Evolutionary conservation across 83 land plant species (phyloP).

Genomic region (Diphasiastrum complanatum): DNA sequence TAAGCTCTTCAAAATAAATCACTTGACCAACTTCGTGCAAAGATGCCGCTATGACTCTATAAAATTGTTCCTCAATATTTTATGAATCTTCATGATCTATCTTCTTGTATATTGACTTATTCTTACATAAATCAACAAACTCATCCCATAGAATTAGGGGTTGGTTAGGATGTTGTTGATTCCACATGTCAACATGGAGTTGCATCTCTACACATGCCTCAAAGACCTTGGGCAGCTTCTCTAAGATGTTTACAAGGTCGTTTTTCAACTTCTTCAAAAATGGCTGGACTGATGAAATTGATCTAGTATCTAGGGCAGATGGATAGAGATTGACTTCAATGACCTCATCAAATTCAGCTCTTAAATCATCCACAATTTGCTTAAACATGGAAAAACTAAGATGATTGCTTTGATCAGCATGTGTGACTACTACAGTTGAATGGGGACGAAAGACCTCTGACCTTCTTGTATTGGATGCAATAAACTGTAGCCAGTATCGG

Average conservation of each 20-base stretch:
- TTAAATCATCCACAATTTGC: no score
- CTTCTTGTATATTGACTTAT: background rate
- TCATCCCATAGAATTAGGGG: slow-evolving; percentile 14
- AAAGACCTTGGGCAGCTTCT: slow-evolving; percentile 16
- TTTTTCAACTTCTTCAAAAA: slow-evolving; percentile 6
- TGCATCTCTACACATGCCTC: slow-evolving; percentile 14
- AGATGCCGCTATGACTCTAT: slow-evolving; percentile 7
- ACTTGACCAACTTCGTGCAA: slow-evolving; percentile 11
- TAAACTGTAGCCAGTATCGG: background rate
- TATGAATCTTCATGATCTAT: slow-evolving; percentile 3
- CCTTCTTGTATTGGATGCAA: slow-evolving; percentile 7
- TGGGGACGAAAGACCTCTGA: background rate
- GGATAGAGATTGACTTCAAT: no score
- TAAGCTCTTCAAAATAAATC: slow-evolving; percentile 10
- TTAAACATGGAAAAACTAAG: no score
- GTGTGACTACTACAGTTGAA: background rate
- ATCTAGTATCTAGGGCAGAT: slow-evolving; percentile 12
- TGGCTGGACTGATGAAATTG: slow-evolving; percentile 7
- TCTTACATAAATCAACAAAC: slow-evolving; percentile 9
- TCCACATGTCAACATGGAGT: slow-evolving; percentile 8
- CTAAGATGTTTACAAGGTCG: slow-evolving; percentile 1
- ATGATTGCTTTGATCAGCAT: no score
- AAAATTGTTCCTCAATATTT: slow-evolving; percentile 7
- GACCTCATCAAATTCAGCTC: no score
- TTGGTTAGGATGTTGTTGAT: slow-evolving; percentile 11